These are phyloP conservation scores for Arthrocladium fulminans DNA, from an alignment of 2,329 filamentous ascomycete genomes.

Conservation along the genomic window DNA sequence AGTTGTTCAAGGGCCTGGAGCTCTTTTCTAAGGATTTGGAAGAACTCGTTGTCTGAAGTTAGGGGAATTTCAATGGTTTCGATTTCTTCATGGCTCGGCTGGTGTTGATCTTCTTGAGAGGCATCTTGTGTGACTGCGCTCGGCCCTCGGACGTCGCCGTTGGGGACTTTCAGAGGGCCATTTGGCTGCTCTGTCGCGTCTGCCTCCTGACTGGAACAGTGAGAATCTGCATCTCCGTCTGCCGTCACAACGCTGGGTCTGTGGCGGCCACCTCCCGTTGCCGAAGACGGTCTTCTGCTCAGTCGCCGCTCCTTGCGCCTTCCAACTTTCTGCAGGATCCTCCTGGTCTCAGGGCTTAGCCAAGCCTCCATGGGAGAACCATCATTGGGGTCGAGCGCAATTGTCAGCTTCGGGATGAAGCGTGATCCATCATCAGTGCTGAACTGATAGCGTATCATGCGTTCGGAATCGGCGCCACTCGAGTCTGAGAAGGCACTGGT, in stretches of 20 bases:
- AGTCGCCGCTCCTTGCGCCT: neutral
- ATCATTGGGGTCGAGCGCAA: conserved; percentile 58
- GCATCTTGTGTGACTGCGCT: conserved; percentile 1
- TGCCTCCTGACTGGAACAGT: neutral
- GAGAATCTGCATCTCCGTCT: neutral
- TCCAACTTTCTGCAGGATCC: conserved; percentile 51
- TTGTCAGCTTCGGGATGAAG: conserved; percentile 60
- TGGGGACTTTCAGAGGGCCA: neutral
- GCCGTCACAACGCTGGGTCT: neutral
- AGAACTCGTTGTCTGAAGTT: conserved; percentile 70
- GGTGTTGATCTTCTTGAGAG: conserved; percentile 2
- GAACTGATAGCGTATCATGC: conserved; percentile 48
- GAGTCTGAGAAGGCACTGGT: conserved; percentile 25
- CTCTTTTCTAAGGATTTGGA: conserved; percentile 63
- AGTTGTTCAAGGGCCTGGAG: conserved; percentile 60
- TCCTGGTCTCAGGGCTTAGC: conserved; percentile 55
- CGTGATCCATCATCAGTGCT: conserved; percentile 34
- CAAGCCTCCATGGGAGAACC: conserved; percentile 61
- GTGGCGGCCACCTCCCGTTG: neutral
- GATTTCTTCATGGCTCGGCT: conserved; percentile 20
- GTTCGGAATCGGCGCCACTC: conserved; percentile 3
- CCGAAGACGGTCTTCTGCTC: neutral
- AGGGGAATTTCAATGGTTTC: conserved; percentile 63
- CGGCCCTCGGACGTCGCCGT: neutral
- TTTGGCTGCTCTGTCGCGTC: neutral